These are phyloP conservation scores for Tetrahymena borealis DNA, from an alignment of 73 alveolate genomes.

Conservation along the genomic window DNA sequence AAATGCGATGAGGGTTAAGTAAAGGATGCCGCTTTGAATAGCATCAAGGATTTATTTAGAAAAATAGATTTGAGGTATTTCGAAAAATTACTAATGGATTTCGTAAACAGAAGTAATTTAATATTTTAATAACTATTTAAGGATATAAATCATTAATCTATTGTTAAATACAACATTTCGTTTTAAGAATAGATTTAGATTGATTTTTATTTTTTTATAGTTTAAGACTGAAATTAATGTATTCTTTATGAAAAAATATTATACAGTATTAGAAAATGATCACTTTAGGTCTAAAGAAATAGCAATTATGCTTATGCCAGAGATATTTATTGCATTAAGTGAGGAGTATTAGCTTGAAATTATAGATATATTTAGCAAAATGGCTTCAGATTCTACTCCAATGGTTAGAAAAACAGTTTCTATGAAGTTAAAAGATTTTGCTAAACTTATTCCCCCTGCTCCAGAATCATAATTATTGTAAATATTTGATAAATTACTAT, in stretches of 20 bases:
- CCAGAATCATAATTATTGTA: neutral
- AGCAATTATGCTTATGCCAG: neutral
- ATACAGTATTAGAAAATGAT: neutral
- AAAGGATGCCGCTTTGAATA: neutral
- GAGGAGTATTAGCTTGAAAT: neutral
- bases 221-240: too few species aligned
- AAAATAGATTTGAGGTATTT: neutral
- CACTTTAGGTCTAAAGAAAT: neutral
- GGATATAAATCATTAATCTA: neutral
- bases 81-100: neutral
- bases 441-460: neutral
- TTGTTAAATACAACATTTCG: too few species aligned
- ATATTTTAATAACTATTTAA: neutral
- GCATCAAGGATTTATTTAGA: neutral
- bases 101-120: neutral
- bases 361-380: neutral
- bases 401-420: neutral
- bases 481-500: neutral
- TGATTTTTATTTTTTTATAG: too few species aligned
- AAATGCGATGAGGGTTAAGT: neutral
- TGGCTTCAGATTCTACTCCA: neutral
- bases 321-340: neutral
- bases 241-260: too few species aligned
- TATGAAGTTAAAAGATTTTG: neutral
- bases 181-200: too few species aligned